Conservation (phyloP, 768 basidiomycete species). For the Mycena galopus region DNA sequence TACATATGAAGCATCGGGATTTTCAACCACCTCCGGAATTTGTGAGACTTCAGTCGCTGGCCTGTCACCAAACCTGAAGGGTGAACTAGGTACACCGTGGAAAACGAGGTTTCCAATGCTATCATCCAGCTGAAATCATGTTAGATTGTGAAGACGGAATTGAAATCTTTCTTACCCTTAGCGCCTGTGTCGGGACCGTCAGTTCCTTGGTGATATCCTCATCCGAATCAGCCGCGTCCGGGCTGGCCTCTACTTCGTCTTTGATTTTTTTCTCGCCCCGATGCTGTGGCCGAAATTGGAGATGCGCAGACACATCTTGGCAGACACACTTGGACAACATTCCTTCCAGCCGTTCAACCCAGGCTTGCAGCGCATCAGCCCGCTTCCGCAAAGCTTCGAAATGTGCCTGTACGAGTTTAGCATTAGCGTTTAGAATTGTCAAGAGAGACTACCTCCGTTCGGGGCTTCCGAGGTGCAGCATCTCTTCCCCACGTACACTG, state of each 20-base stretch:
- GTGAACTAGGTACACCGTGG: slow-evolving; percentile 11
- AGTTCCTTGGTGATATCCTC: slow-evolving; percentile 32
- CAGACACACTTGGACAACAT: slow-evolving; percentile 27
- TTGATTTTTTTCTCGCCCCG: neutral
- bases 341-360: slow-evolving; percentile 13
- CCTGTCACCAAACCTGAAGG: slow-evolving; percentile 6
- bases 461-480: slow-evolving; percentile 4
- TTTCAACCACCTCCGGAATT: neutral
- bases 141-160: neutral
- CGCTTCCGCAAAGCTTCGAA: slow-evolving; percentile 36
- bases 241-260: slow-evolving; percentile 6
- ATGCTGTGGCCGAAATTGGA: slow-evolving; percentile 11
- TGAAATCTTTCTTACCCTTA: slow-evolving; percentile 21
- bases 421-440: no score
- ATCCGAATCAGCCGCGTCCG: slow-evolving; percentile 9
- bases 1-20: slow-evolving; percentile 20
- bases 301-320: slow-evolving; percentile 25
- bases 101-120: slow-evolving; percentile 12
- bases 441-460: slow-evolving; percentile 15
- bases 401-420: slow-evolving; percentile 8
- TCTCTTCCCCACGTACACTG: slow-evolving; percentile 32
- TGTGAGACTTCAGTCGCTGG: neutral
- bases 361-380: slow-evolving; percentile 25
- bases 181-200: slow-evolving; percentile 9
- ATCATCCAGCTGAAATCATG: slow-evolving; percentile 27